Percentiles rank a stretch among this genome's conserved stretches.
These are phyloP conservation scores for Cicer pinnatifidum DNA, from an alignment of 306 rosid species.

Conservation along the genomic window DNA sequence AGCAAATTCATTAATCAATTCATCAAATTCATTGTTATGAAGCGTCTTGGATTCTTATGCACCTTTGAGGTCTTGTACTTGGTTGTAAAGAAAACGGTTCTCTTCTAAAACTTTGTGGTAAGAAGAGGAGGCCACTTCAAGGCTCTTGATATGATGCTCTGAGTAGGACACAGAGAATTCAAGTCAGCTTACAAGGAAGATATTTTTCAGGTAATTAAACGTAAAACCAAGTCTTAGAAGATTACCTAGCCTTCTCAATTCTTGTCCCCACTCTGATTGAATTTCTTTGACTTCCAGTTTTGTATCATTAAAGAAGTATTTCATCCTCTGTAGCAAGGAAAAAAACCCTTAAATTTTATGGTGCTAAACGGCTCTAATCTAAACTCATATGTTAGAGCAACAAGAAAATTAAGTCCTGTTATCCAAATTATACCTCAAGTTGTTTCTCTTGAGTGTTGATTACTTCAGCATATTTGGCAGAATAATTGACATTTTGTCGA, in stretches of 20 bases:
- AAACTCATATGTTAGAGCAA: conserved; percentile 28
- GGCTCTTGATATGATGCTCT: conserved; percentile 79
- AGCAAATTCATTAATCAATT: conserved; percentile 15
- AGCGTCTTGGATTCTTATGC: conserved; percentile 25
- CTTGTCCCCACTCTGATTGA: conserved; percentile 77
- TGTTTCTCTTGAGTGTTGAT: conserved; percentile 69
- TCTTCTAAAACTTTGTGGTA: conserved; percentile 91
- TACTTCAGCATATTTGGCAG: conserved; percentile 55
- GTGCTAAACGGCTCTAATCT: background rate
- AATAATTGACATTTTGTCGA: conserved; percentile 48
- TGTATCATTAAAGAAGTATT: conserved; percentile 71
- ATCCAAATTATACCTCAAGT: conserved; percentile 63
- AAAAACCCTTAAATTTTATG: conserved; percentile 8
- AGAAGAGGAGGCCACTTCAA: conserved; percentile 84
- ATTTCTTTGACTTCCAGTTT: conserved; percentile 67
- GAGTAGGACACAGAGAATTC: conserved; percentile 45
- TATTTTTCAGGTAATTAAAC: background rate
- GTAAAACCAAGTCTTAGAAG: conserved; percentile 33
- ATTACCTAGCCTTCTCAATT: conserved; percentile 79
- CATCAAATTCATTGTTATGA: conserved; percentile 27
- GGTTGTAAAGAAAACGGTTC: conserved; percentile 88
- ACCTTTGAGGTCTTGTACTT: conserved; percentile 99
- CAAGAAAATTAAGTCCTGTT: background rate
- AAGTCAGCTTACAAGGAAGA: conserved; percentile 29
- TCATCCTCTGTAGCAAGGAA: conserved; percentile 60